These are phyloP conservation scores for Daedaleopsis nitida DNA, from an alignment of 768 basidiomycete species.

Conservation along the genomic window DNA sequence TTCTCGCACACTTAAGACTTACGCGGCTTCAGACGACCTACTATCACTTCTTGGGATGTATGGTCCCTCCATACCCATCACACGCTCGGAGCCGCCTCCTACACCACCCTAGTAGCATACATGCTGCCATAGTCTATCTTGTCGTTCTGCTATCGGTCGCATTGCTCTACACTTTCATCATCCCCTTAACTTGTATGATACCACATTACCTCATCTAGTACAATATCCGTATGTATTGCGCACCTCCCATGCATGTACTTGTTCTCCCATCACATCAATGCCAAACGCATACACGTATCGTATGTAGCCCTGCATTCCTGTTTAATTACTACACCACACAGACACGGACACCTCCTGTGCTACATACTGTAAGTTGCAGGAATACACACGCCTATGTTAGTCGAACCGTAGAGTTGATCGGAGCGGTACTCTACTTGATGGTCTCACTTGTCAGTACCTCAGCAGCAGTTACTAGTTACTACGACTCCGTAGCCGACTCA, in stretches of 20 bases:
- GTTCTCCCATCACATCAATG: constrained; percentile 8
- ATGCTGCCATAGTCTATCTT: background rate
- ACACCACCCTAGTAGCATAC: constrained; percentile 8
- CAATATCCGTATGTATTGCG: constrained; percentile 15
- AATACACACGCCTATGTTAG: background rate
- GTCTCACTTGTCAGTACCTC: background rate
- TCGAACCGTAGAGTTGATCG: background rate
- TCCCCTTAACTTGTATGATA: background rate
- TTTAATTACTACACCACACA: background rate
- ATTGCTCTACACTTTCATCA: background rate
- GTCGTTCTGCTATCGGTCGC: constrained; percentile 10
- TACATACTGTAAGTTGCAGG: background rate
- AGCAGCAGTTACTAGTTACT: background rate
- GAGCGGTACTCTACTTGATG: background rate
- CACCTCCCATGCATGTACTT: constrained; percentile 10
- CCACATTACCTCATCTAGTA: constrained; percentile 1
- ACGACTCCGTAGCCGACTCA: background rate
- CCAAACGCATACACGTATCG: constrained; percentile 2
- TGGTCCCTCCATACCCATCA: constrained; percentile 29
- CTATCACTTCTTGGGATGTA: constrained; percentile 57
- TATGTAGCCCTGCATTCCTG: constrained; percentile 6
- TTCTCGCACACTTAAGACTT: background rate
- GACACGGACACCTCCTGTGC: background rate
- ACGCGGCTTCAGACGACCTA: constrained; percentile 47
- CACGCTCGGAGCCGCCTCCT: constrained; percentile 12